Base-by-base conservation (phyloP, 805 yeast species). In the Saccharomycopsis malanga region DNA sequence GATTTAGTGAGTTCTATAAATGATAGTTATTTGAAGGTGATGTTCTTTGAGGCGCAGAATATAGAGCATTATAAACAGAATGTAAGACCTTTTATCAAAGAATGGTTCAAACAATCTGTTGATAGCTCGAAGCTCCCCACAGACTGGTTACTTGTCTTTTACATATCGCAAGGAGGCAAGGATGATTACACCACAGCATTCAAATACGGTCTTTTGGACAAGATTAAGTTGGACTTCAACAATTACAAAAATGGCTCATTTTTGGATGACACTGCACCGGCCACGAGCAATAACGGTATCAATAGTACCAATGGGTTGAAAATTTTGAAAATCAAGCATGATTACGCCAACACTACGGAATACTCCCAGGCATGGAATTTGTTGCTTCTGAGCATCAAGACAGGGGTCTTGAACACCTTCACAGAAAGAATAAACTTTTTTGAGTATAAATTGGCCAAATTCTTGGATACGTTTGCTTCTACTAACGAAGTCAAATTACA, bases 31-130 rank as follows among this genome's bases (percentile, higher is more conserved):
- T 66, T 85, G 39, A 73, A 82, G 53, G 58, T 88, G 18, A 79
- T 91, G 68, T 74, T 89, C 47, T 71, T 91, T 5, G 73, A 73
- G 46, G 76, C 82, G 50, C 79, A 76, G 4, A 76, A 75, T 38
- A 61, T 83, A 17, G 98, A 91, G 14, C 76, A 76, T 1, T 91
- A 91, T 61, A 70, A 94, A 50, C 62, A 83, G 0, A 85, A 82
- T 57, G 87, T 84, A 0, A 73, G 98, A 34, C 95, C 95, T 1
- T 67, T 87, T 54, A 77, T 89, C 20, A 73, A 72, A 41, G 93
- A 83, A 54, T 93, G 98, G 98, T 67, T 85, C 22, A 68, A 72
- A 39, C 57, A 68, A 35, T 54, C 64, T 34, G 57, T 70, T 45
- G 56, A 69, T 38, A 55, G 68, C 53, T 55, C 67, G 49, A 48